Percentiles rank a stretch among this genome's conserved stretches.
Evolutionary conservation across 768 basidiomycete genomes (phyloP).

Genomic region (Epithele typhae): DNA sequence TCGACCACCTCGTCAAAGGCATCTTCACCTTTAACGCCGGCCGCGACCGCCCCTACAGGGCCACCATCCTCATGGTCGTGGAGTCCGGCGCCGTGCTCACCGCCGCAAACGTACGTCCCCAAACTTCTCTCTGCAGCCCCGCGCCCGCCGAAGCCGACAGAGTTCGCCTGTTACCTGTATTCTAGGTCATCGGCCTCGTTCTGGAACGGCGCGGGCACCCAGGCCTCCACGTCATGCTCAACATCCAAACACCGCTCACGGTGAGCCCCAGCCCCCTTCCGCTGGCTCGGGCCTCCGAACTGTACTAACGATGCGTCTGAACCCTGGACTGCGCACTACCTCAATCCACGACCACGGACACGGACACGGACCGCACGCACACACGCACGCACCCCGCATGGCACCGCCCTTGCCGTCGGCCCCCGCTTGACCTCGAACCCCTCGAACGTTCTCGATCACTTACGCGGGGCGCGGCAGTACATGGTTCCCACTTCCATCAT

Average conservation of each 20-base stretch:
- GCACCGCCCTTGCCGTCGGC: too few relatives aligned
- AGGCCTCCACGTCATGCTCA: slow-evolving; percentile 5
- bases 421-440: too few relatives aligned
- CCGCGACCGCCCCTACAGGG: background rate
- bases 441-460: background rate
- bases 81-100: slow-evolving; percentile 8
- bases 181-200: slow-evolving; percentile 1
- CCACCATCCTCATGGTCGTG: slow-evolving; percentile 1
- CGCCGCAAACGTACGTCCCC: slow-evolving; percentile 1
- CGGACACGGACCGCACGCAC: too few relatives aligned
- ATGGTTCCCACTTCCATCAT: slow-evolving; percentile 6
- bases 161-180: background rate
- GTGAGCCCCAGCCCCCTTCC: background rate
- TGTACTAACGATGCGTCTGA: too few relatives aligned
- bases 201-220: slow-evolving; percentile 2
- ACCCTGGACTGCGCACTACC: too few relatives aligned
- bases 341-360: too few relatives aligned
- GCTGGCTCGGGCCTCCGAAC: too few relatives aligned
- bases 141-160: too few relatives aligned
- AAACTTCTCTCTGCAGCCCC: too few relatives aligned
- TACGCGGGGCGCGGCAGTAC: background rate
- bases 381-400: too few relatives aligned
- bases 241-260: slow-evolving; percentile 4
- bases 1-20: slow-evolving; percentile 3
- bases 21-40: background rate